Base-by-base conservation (phyloP, 768 basidiomycete species). In the Dioszegia crocea region DNA sequence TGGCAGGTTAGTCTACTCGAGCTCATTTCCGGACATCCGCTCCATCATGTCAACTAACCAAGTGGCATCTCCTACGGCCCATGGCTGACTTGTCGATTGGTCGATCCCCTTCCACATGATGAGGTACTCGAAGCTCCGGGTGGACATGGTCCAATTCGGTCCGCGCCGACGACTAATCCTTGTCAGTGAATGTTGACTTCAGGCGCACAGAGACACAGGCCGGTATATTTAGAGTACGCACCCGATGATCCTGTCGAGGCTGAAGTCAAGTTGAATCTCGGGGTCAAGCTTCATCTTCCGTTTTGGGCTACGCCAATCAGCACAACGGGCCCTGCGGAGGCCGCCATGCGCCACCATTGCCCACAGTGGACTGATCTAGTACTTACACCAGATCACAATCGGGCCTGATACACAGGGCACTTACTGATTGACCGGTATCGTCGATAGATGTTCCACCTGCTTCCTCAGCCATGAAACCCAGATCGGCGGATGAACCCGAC, bases 361-460 rank as follows among this genome's bases (percentile, higher is more conserved):
- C 31, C 38, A 56, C 54, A 8, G 44, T 12, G 45, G 54, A 24
- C 44, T 56, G 27, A n/a, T n/a, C n/a, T n/a, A n/a, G n/a, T n/a
- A n/a, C n/a, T n/a, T n/a, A n/a, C n/a, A n/a, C n/a, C n/a, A n/a
- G n/a, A n/a, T n/a, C n/a, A n/a, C 54, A 56, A 11, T 56, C 44
- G 19, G 41, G 17, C n/a, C 54, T 17, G 41, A 56, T 56, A 31
- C 54, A 56, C n/a, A n/a, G n/a, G n/a, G n/a, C n/a, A n/a, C n/a
- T n/a, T n/a, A n/a, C n/a, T n/a, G n/a, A n/a, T n/a, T n/a, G n/a
- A n/a, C n/a, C n/a, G n/a, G n/a, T n/a, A n/a, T n/a, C n/a, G n/a
- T n/a, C n/a, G n/a, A n/a, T n/a, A n/a, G n/a, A n/a, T n/a, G n/a
- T n/a, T n/a, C n/a, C n/a, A n/a, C n/a, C n/a, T n/a, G n/a, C n/a